phyloP scores from a whole-genome alignment of 192 early-diverging fungal species.

The Coemansia sp. region DNA sequence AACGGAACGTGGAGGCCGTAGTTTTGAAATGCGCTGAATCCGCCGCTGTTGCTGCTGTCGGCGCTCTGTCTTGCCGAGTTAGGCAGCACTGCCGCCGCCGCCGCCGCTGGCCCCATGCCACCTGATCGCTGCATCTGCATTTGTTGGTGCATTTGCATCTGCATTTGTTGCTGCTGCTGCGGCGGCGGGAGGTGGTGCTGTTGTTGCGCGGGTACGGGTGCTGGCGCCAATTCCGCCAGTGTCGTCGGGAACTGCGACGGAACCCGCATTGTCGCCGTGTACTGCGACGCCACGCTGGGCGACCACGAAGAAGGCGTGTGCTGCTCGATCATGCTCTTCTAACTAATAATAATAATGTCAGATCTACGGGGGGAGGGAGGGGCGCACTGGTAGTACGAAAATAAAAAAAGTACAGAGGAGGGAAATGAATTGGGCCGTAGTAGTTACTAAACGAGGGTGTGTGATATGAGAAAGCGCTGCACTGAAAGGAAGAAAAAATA shows the following conservation, averaged over 20 bases:
- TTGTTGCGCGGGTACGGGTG: background rate
- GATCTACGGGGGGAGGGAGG: background rate
- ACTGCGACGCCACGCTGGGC: slow-evolving; percentile 5
- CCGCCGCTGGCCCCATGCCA: background rate
- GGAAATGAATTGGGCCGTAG: too few species aligned
- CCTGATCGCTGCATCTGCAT: slow-evolving; percentile 1
- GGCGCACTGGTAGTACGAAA: too few species aligned
- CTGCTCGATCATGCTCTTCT: slow-evolving; percentile 20
- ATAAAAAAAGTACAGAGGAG: too few species aligned
- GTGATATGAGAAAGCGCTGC: too few species aligned
- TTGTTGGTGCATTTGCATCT: too few species aligned
- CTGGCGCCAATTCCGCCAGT: background rate
- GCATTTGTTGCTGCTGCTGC: background rate
- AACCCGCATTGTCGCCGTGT: background rate
- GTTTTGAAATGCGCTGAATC: slow-evolving; percentile 24
- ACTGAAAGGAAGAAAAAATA: background rate
- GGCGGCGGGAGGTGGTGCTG: background rate
- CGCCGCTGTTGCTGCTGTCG: background rate
- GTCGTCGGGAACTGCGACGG: slow-evolving; percentile 1
- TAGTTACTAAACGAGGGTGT: too few species aligned
- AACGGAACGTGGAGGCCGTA: slow-evolving; percentile 38
- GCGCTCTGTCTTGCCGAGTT: slow-evolving; percentile 3
- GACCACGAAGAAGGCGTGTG: slow-evolving; percentile 11
- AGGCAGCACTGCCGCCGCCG: background rate
- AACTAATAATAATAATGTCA: too few species aligned